These are phyloP conservation scores for Xylaria castorea DNA, from an alignment of 495 filamentous ascomycete genomes.

Conservation along the genomic window DNA sequence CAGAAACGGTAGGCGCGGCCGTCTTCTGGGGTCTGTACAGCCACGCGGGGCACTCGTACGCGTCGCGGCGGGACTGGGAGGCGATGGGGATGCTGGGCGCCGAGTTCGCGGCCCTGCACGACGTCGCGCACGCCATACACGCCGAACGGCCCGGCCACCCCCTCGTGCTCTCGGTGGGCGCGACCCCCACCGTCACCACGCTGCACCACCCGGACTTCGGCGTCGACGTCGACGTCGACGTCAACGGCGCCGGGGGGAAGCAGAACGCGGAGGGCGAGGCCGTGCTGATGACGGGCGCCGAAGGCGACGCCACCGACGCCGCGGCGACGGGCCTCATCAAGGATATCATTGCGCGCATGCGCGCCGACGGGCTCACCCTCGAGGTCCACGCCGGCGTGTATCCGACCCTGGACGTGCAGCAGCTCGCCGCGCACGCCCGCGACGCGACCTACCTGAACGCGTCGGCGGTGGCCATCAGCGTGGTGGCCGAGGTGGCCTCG, in stretches of 20 bases:
- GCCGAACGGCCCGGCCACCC: conserved; percentile 37
- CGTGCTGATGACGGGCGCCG: not conserved
- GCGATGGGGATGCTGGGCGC: conserved; percentile 63
- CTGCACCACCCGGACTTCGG: conserved; percentile 47
- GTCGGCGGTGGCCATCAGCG: conserved; percentile 68
- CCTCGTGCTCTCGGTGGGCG: conserved; percentile 75
- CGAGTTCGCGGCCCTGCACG: conserved; percentile 67
- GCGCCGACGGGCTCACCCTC: conserved; percentile 48
- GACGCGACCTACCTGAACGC: conserved; percentile 47
- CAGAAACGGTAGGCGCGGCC: conserved; percentile 46
- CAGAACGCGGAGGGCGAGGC: not conserved
- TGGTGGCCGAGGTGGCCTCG: conserved; percentile 75
- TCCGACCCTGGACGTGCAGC: conserved; percentile 81
- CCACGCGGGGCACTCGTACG: conserved; percentile 82
- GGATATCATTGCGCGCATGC: conserved; percentile 39
- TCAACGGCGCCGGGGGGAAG: not conserved
- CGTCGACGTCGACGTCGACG: conserved; percentile 4
- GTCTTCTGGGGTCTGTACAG: conserved; percentile 72
- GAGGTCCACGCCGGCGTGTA: conserved; percentile 79
- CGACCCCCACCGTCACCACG: conserved; percentile 78
- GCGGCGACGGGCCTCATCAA: conserved; percentile 36
- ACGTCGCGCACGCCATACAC: conserved; percentile 52
- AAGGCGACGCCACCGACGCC: not conserved
- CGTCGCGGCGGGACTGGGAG: conserved; percentile 51
- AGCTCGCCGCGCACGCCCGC: conserved; percentile 73